Conservation (phyloP, 805 yeast species). For the Gaillardinia entomophila region DNA sequence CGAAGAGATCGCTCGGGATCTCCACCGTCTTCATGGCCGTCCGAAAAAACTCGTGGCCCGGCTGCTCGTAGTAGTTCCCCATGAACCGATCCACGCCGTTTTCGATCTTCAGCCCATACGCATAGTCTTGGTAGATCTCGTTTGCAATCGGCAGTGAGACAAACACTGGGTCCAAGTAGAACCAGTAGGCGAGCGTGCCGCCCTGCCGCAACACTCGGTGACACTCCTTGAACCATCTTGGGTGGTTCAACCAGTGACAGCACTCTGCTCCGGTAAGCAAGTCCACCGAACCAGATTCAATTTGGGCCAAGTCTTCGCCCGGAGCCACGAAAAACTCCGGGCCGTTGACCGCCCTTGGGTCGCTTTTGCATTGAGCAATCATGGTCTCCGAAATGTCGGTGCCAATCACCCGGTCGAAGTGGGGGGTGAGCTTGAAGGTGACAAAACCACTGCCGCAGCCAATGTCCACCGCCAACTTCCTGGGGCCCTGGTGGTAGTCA, state of each 20-base stretch:
- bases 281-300: conserved; percentile 40
- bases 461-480: conserved; percentile 50
- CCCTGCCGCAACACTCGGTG: conserved; percentile 45
- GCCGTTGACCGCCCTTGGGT: conserved; percentile 7
- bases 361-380: conserved; percentile 33
- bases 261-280: conserved; percentile 77
- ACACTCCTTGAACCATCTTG: conserved; percentile 45
- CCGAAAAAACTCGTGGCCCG: conserved; percentile 39
- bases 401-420: conserved; percentile 52
- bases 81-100: conserved; percentile 35
- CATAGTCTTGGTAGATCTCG: conserved; percentile 44
- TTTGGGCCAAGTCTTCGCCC: conserved; percentile 21
- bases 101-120: conserved; percentile 29
- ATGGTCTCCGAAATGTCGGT: conserved; percentile 55
- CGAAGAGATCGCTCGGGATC: conserved; percentile 18
- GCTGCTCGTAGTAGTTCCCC: conserved; percentile 45
- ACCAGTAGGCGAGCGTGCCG: conserved; percentile 76
- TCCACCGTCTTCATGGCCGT: conserved; percentile 34
- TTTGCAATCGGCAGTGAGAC: conserved; percentile 50
- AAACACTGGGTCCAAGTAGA: conserved; percentile 69
- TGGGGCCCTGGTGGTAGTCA: conserved; percentile 32
- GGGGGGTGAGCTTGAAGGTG: conserved; percentile 43
- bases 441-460: conserved; percentile 85
- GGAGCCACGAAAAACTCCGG: conserved; percentile 15
- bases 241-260: conserved; percentile 76